A percentile compares a stretch with the other conserved stretches of the same genome.
These are phyloP conservation scores for Talaromyces sp. DNA, from an alignment of 2,329 filamentous ascomycete species.

Conservation along the genomic window DNA sequence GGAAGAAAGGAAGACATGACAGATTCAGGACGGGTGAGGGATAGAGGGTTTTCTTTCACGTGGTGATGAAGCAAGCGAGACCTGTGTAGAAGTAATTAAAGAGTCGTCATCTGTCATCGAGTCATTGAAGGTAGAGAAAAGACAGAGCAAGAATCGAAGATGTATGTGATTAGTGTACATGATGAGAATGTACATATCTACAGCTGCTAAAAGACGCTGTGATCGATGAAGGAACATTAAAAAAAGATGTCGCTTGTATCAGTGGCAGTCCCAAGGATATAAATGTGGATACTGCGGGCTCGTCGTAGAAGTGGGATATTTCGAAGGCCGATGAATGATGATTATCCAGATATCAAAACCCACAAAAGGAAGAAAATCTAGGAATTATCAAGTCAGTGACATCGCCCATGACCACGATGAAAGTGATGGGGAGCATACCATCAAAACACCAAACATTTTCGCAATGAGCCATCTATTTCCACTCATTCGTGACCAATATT, in stretches of 20 bases:
- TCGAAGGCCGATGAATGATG: background rate
- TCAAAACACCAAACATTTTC: slow-evolving; percentile 75
- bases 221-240: background rate
- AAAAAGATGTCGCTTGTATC: background rate
- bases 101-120: background rate
- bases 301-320: background rate
- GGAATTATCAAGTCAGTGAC: background rate
- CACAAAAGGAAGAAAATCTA: slow-evolving; percentile 53
- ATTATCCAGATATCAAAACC: slow-evolving; percentile 56
- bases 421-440: slow-evolving; percentile 48
- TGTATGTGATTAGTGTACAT: slow-evolving; percentile 11
- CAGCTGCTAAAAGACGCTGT: background rate
- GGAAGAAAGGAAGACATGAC: background rate
- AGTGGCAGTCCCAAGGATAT: background rate
- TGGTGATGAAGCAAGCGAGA: too few species aligned
- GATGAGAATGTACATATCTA: slow-evolving; percentile 11
- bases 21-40: background rate
- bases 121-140: background rate
- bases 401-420: background rate
- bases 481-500: slow-evolving; percentile 92
- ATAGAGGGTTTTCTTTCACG: too few species aligned
- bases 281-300: background rate
- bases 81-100: background rate
- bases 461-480: slow-evolving; percentile 94
- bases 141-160: slow-evolving; percentile 1